Conservation (phyloP, 306 rosid genomes). For the Geum urbanum region DNA sequence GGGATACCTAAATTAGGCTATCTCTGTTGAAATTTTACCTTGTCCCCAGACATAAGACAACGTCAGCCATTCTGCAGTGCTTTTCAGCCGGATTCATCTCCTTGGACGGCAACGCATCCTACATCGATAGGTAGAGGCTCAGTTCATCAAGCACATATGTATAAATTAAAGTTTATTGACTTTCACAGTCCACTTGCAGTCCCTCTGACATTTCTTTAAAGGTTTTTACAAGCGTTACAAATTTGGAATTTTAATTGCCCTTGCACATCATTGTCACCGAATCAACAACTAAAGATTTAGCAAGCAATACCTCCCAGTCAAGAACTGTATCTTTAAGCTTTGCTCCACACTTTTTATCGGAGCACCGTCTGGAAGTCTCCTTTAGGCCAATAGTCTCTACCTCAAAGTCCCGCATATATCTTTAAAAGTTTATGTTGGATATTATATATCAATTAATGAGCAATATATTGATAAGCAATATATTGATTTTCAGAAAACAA, state of each 20-base stretch:
- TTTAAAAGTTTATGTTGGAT: constrained; percentile 26
- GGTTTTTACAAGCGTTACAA: not conserved
- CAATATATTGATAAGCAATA: constrained; percentile 6
- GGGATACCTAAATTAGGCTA: not conserved
- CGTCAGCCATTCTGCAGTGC: constrained; percentile 93
- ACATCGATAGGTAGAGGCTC: constrained; percentile 11
- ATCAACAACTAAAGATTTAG: constrained; percentile 16
- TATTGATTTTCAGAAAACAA: constrained; percentile 4
- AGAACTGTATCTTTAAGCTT: constrained; percentile 93
- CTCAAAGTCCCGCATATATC: constrained; percentile 96
- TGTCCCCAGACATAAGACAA: constrained; percentile 93
- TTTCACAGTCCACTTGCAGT: not conserved
- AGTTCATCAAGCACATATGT: not conserved
- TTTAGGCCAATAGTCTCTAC: constrained; percentile 91
- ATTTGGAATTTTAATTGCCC: not conserved
- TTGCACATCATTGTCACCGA: not conserved
- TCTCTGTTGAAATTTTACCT: constrained; percentile 57
- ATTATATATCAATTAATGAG: constrained; percentile 23
- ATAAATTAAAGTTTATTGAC: not conserved
- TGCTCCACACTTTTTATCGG: constrained; percentile 59
- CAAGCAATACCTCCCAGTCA: constrained; percentile 87
- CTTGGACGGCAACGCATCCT: constrained; percentile 95
- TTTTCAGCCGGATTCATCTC: constrained; percentile 97
- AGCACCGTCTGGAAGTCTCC: constrained; percentile 86
- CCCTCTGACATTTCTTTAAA: not conserved